Conservation (phyloP, 495 filamentous ascomycete genomes). For the Pyronema omphalodes region DNA sequence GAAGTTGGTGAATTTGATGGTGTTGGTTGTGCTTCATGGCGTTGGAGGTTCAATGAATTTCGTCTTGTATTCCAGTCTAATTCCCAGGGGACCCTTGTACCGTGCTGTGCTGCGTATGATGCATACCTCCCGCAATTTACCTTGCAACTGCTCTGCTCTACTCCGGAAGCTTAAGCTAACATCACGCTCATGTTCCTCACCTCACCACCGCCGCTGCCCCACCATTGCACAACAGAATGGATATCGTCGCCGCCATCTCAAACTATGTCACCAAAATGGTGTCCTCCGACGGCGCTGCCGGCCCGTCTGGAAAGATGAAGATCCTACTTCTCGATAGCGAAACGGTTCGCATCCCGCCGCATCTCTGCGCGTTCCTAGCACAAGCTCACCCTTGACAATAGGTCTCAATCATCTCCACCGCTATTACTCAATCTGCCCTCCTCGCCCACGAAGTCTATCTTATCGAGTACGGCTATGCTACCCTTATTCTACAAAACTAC, state of each 20-base stretch:
- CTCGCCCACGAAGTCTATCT: conserved; percentile 96
- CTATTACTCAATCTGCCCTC: conserved; percentile 88
- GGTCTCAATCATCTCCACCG: conserved; percentile 80
- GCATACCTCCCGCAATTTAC: too few relatives aligned
- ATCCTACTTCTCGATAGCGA: conserved; percentile 86
- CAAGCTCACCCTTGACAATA: conserved; percentile 17
- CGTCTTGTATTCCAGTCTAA: neutral
- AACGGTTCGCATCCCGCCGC: conserved; percentile 36
- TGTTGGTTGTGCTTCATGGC: neutral
- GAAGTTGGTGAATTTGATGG: neutral
- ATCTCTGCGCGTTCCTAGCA: neutral
- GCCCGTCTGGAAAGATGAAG: conserved; percentile 93
- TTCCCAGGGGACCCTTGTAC: neutral
- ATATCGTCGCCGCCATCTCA: conserved; percentile 76
- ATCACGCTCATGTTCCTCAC: neutral
- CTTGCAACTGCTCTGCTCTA: too few relatives aligned
- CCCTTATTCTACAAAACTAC: neutral
- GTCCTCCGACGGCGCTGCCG: conserved; percentile 36
- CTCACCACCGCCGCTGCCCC: neutral
- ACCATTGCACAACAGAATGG: conserved; percentile 37
- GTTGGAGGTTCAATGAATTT: neutral
- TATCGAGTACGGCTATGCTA: conserved; percentile 43
- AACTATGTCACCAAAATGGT: conserved; percentile 98
- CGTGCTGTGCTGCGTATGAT: neutral
- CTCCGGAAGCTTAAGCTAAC: neutral